phyloP scores from a whole-genome alignment of 2,329 filamentous ascomycete genomes.

The Epicoccum sorghinum region DNA sequence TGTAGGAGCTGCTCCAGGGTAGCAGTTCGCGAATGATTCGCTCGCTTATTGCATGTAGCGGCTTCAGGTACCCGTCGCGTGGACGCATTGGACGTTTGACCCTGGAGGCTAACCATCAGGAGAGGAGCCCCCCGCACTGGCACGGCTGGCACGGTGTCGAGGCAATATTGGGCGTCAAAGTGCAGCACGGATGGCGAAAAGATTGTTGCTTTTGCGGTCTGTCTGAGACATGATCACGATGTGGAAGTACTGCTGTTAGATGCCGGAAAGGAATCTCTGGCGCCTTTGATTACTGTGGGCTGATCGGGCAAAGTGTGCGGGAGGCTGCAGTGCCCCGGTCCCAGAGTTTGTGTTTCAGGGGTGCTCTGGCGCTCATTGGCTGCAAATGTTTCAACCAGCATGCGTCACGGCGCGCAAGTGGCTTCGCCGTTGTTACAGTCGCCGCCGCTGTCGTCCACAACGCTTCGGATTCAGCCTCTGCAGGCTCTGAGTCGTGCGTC shows the following conservation, averaged over 20 bases:
- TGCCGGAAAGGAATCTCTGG: too few relatives aligned
- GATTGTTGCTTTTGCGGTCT: too few relatives aligned
- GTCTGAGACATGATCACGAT: too few relatives aligned
- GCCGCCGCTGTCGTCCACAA: conserved; percentile 18
- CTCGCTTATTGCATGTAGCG: conserved; percentile 30
- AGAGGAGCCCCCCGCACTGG: conserved; percentile 21
- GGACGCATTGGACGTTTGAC: conserved; percentile 23
- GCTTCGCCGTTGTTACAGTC: conserved; percentile 22
- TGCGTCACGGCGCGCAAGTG: conserved; percentile 17
- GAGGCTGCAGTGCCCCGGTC: conserved; percentile 8
- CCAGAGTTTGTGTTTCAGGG: conserved; percentile 12
- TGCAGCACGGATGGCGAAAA: neutral
- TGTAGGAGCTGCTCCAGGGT: conserved; percentile 18
- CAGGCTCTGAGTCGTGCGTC: conserved; percentile 15
- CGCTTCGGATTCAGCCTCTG: conserved; percentile 4
- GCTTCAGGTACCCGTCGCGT: conserved; percentile 18
- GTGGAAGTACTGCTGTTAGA: neutral
- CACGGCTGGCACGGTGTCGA: neutral
- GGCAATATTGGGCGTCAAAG: too few relatives aligned
- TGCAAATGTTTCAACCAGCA: conserved; percentile 3
- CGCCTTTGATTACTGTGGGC: neutral
- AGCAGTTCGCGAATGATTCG: conserved; percentile 22
- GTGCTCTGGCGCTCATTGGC: conserved; percentile 21
- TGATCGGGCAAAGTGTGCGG: conserved; percentile 10
- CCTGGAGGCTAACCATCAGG: conserved; percentile 6